These are phyloP conservation scores for Dendrothele bispora DNA, from an alignment of 768 basidiomycete genomes.

Conservation along the genomic window DNA sequence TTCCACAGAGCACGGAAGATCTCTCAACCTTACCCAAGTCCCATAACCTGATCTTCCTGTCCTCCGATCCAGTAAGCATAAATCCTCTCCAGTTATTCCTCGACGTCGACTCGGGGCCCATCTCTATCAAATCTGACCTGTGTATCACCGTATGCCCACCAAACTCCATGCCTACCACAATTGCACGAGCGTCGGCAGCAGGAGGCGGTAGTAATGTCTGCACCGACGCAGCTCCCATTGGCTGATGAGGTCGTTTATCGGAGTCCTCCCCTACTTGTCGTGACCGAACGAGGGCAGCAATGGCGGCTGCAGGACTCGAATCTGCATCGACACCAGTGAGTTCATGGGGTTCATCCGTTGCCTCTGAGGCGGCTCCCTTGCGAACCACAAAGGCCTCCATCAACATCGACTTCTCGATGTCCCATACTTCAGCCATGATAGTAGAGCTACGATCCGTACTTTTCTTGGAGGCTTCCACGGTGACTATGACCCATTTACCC, in stretches of 20 bases:
- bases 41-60: constrained; percentile 86
- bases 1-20: constrained; percentile 77
- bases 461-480: constrained; percentile 58
- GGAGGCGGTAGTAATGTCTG: constrained; percentile 42
- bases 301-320: constrained; percentile 66
- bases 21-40: constrained; percentile 74
- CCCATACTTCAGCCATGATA: constrained; percentile 84
- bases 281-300: constrained; percentile 77
- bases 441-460: constrained; percentile 42
- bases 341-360: constrained; percentile 54
- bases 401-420: constrained; percentile 76
- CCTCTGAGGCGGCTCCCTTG: constrained; percentile 44
- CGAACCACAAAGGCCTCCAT: constrained; percentile 80
- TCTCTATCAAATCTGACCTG: constrained; percentile 49
- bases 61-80: constrained; percentile 87
- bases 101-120: constrained; percentile 37
- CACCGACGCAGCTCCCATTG: constrained; percentile 27
- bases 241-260: constrained; percentile 28
- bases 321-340: constrained; percentile 56
- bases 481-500: constrained; percentile 89
- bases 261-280: constrained; percentile 42
- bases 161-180: constrained; percentile 76
- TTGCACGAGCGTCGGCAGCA: constrained; percentile 65
- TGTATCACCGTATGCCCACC: constrained; percentile 63
- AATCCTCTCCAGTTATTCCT: constrained; percentile 58